These are phyloP conservation scores for Solanum ossicruentum DNA, from an alignment of 257 asterid genomes.

Conservation along the genomic window DNA sequence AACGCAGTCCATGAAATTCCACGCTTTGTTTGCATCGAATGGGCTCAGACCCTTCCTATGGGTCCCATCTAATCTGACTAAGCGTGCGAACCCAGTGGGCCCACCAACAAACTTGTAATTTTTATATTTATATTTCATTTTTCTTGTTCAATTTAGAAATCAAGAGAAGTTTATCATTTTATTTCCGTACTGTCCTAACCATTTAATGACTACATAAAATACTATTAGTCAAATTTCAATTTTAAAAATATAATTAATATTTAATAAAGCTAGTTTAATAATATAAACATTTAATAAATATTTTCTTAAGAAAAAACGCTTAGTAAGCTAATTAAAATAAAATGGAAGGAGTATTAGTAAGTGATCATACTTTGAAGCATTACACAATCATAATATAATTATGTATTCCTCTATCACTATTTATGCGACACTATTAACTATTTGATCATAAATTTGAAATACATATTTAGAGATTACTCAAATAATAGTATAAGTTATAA, in stretches of 20 bases:
- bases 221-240: no score
- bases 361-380: background rate
- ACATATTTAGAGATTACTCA: no score
- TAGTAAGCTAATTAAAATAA: no score
- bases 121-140: no score
- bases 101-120: background rate
- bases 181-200: no score
- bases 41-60: background rate
- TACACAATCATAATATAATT: background rate
- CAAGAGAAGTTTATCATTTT: no score
- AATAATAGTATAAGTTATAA: no score
- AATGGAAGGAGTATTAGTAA: no score
- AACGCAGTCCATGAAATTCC: slow-evolving; percentile 43
- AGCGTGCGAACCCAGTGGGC: slow-evolving; percentile 1
- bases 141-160: no score
- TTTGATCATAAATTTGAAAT: background rate
- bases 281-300: no score
- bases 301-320: no score
- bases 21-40: slow-evolving; percentile 20
- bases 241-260: background rate
- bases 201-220: no score
- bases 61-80: slow-evolving; percentile 4
- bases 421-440: background rate
- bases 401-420: background rate
- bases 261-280: background rate